phyloP scores from a whole-genome alignment of 768 basidiomycete species.

The Hygrocybe coccinea region DNA sequence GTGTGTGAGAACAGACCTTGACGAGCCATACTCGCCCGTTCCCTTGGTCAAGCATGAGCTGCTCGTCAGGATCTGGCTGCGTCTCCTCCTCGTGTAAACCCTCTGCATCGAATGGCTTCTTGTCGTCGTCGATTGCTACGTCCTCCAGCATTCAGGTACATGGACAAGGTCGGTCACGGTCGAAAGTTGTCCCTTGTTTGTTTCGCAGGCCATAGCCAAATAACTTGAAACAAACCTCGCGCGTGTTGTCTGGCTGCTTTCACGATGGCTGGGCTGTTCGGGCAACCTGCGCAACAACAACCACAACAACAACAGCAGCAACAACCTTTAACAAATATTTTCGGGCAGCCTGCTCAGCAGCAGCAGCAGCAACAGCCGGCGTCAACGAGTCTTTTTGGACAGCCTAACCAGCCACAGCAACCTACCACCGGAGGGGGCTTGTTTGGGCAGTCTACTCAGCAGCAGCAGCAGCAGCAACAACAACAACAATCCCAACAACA shows the following conservation, averaged over 20 bases:
- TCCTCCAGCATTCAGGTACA: slow-evolving; percentile 5
- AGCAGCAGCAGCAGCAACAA: slow-evolving; percentile 24
- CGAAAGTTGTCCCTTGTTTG: neutral
- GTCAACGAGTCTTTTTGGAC: slow-evolving; percentile 27
- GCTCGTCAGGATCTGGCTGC: slow-evolving; percentile 77
- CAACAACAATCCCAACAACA: slow-evolving; percentile 25
- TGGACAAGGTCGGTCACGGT: neutral
- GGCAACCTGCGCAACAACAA: slow-evolving; percentile 25
- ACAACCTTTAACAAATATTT: slow-evolving; percentile 19
- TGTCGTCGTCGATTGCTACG: slow-evolving; percentile 50
- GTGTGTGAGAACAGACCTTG: slow-evolving; percentile 61
- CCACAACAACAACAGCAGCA: slow-evolving; percentile 19
- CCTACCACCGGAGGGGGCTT: slow-evolving; percentile 22
- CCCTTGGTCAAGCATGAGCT: slow-evolving; percentile 71
- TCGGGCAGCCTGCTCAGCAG: slow-evolving; percentile 33
- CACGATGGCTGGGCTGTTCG: slow-evolving; percentile 14
- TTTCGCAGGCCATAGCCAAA: slow-evolving; percentile 11
- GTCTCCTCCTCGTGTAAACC: slow-evolving; percentile 50
- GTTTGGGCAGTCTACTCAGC: slow-evolving; percentile 17
- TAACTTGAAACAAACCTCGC: slow-evolving; percentile 11
- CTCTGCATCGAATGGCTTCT: slow-evolving; percentile 66
- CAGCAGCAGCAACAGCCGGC: slow-evolving; percentile 29
- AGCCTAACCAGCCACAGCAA: slow-evolving; percentile 31
- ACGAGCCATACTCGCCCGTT: slow-evolving; percentile 80
- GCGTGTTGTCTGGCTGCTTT: too few relatives aligned